Evolutionary conservation across 2,329 filamentous ascomycete genomes (phyloP), one percentile per base, ranked within the genome.

Genomic region (Aspergillus phoenicis): DNA sequence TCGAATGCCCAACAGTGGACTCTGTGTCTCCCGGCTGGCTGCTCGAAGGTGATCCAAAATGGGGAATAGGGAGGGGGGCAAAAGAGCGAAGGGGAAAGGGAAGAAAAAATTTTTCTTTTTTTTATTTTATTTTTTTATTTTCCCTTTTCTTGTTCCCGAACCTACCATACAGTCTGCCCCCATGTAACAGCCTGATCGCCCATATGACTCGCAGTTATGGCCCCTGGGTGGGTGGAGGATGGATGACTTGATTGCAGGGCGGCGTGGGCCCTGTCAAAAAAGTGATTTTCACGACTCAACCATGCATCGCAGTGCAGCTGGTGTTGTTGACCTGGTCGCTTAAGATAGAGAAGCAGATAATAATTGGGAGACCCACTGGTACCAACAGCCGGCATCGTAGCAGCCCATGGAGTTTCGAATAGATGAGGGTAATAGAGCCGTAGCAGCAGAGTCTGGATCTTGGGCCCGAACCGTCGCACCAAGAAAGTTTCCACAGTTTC

Each of bases 401-500:
- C 51, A 58, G 61, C 47, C 58, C 41, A 51, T 57, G 61, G 36
- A 47, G 65, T 67, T 67, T 67, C 65, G 62, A 39, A 62, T 67
- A 63, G 53, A 67, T 63, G 62, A 60, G 53, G 60, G 59, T 52
- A 55, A 57, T 48, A 60, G 57, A 57, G 58, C 59, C 51, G 62
- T 60, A 49, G 58, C 62, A 59, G 48, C 57, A 57, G 49, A 52
- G 53, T 62, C 63, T 65, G 60, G 64, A 66, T 66, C 64, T 66
- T 64, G 63, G 63, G 61, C 57, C 59, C 60, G 58, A 62, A 62
- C 58, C 57, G 64, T 65, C 59, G 45, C 61, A 63, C 54, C 58
- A 63, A 55, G 47, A 58, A 62, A 59, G 58, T 63, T 60, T 64
- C 60, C 60, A 64, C 62, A 53, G 58, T 64, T 67, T 67, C 65